Base-by-base conservation (phyloP, 352 stramenopile genomes). In the Blastocystis sp. region DNA sequence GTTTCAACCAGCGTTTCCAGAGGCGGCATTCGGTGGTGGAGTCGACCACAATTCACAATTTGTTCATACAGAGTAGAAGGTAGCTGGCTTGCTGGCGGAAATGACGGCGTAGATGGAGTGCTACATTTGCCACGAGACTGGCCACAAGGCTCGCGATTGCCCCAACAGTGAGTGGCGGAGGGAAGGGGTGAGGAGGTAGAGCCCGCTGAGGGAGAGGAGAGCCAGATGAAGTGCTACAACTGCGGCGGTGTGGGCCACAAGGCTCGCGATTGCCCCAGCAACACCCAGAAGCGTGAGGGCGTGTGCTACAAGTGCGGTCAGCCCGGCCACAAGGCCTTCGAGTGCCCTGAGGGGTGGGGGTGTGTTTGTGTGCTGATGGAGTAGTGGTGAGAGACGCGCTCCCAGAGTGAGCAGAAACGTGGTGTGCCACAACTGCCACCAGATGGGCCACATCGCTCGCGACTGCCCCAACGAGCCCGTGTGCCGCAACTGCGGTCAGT, bases 401-500 rank as follows among this genome's bases (percentile, higher is more conserved):
- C 11, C 10, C 34, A 61, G 53, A 61, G 53, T 21, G 53, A 21
- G 11, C 11, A 61, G 52, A 17, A 48, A 43, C 14, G 52, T 76
- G 14, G 38, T 76, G 9, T 76, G 65, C 65, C 61, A 34, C 23
- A 81, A 81, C 53, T 81, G 71, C 41, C 10, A 38, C 19, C 11
- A 81, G 60, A 5, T 70, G 11, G 71, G 71, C 14, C 71, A 81
- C 71, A 28, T 81, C 62, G 53, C 71, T 69, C 53, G 53, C 41
- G 71, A 81, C 5, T 81, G 71, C 60, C 53, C 41, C 10, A 81
- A 81, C n/a, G 66, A 81, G 61, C n/a, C 34, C 41, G 71, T 81
- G 10, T 90, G 88, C 78, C 88, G 67, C n/a, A 81, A 81, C 71
- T 81, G 71, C 60, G 23, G 71, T 48, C 71, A 81, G 60, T 41